These are phyloP conservation scores for Medicago arabica DNA, from an alignment of 306 rosid genomes.

Conservation along the genomic window DNA sequence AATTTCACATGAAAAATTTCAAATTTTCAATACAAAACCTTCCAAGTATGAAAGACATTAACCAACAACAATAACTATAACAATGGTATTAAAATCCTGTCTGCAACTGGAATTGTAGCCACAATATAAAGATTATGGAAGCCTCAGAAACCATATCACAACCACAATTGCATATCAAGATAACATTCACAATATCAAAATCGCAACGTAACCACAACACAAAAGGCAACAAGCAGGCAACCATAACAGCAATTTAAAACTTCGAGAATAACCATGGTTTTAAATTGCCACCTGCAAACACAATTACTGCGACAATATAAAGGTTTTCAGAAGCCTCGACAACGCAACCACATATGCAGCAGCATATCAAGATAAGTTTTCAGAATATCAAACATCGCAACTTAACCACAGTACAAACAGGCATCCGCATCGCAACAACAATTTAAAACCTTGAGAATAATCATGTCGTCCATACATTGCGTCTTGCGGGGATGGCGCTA, in stretches of 20 bases:
- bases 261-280: background rate
- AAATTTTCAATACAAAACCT: slow-evolving; percentile 31
- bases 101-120: background rate
- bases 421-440: background rate
- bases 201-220: background rate
- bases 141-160: background rate
- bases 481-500: too few species aligned
- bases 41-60: slow-evolving; percentile 28
- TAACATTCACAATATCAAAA: background rate
- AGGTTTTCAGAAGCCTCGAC: background rate
- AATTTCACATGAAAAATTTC: background rate
- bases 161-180: background rate
- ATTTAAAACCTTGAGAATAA: background rate
- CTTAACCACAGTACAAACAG: background rate
- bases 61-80: slow-evolving; percentile 23
- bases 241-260: background rate
- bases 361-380: background rate
- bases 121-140: background rate
- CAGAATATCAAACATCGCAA: background rate
- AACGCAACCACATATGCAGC: background rate
- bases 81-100: background rate
- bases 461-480: too few species aligned
- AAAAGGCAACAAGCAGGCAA: background rate
- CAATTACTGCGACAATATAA: background rate
- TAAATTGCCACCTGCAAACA: background rate